Evolutionary conservation across 2,329 filamentous ascomycete species (phyloP).

Genomic region (Penicillium sp.): DNA sequence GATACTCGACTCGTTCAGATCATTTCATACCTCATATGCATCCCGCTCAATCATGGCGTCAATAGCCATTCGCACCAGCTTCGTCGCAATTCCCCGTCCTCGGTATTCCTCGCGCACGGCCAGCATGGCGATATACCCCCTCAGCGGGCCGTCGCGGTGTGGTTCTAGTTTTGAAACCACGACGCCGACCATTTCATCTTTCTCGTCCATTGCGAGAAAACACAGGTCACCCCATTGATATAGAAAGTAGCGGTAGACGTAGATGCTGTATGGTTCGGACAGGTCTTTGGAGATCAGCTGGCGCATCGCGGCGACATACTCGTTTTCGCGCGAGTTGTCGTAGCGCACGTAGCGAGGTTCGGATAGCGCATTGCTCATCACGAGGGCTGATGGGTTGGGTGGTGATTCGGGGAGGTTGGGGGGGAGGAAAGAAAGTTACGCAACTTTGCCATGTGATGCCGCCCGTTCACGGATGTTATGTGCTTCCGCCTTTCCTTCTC

Average conservation of each 20-base stretch:
- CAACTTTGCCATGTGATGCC: slow-evolving; percentile 27
- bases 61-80: slow-evolving; percentile 84
- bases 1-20: neutral
- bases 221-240: slow-evolving; percentile 98
- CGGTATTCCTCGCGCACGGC: slow-evolving; percentile 81
- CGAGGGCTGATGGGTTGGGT: neutral
- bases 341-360: slow-evolving; percentile 61
- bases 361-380: slow-evolving; percentile 46
- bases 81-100: slow-evolving; percentile 83
- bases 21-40: slow-evolving; percentile 70
- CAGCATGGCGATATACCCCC: slow-evolving; percentile 98
- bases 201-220: slow-evolving; percentile 70
- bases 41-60: slow-evolving; percentile 82
- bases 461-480: slow-evolving; percentile 12
- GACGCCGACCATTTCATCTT: slow-evolving; percentile 71
- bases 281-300: slow-evolving; percentile 93
- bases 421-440: slow-evolving; percentile 4
- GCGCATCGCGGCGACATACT: slow-evolving; percentile 81
- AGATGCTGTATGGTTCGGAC: slow-evolving; percentile 98
- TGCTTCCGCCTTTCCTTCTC: slow-evolving; percentile 2
- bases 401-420: neutral
- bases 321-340: slow-evolving; percentile 58
- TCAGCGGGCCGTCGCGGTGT: slow-evolving; percentile 80
- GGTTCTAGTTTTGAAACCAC: slow-evolving; percentile 93
- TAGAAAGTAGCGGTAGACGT: slow-evolving; percentile 97